These are phyloP conservation scores for Thelonectria rubi DNA, from an alignment of 2,329 filamentous ascomycete species.

Conservation along the genomic window DNA sequence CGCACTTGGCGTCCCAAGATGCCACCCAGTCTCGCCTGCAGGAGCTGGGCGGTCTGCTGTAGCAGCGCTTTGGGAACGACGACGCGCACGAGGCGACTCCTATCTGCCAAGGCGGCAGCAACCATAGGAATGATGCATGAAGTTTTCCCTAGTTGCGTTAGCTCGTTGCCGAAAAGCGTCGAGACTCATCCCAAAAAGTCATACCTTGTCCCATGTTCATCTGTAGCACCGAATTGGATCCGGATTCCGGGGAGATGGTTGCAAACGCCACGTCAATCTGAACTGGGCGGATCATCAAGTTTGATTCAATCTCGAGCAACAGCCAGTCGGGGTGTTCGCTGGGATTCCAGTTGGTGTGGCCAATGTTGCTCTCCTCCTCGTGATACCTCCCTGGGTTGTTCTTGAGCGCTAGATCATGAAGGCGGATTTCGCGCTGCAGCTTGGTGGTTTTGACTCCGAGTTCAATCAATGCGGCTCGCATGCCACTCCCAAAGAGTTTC, in stretches of 20 bases:
- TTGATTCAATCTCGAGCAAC: conserved; percentile 71
- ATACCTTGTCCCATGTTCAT: conserved; percentile 73
- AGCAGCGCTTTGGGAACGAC: conserved; percentile 67
- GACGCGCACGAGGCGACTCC: conserved; percentile 59
- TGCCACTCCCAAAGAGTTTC: conserved; percentile 35
- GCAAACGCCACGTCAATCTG: conserved; percentile 70
- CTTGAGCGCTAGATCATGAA: conserved; percentile 66
- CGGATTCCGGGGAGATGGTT: conserved; percentile 63
- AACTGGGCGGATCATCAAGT: conserved; percentile 68
- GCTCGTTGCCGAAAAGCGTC: too few relatives aligned
- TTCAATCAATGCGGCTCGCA: conserved; percentile 31
- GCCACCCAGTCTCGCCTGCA: conserved; percentile 64
- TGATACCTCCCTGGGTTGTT: conserved; percentile 56
- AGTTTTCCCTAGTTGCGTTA: conserved; percentile 58
- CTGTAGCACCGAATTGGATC: conserved; percentile 67
- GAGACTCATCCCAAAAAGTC: neutral
- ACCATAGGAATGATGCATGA: conserved; percentile 65
- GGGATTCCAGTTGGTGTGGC: conserved; percentile 66
- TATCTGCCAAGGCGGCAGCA: conserved; percentile 55
- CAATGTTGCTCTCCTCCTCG: conserved; percentile 54
- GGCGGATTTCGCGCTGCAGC: conserved; percentile 43
- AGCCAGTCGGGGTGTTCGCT: conserved; percentile 68
- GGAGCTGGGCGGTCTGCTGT: conserved; percentile 64
- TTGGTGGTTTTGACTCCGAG: conserved; percentile 33
- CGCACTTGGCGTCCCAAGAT: conserved; percentile 62